phyloP scores from a whole-genome alignment of 176 grass and related monocot species.

The Dactylis glomerata region DNA sequence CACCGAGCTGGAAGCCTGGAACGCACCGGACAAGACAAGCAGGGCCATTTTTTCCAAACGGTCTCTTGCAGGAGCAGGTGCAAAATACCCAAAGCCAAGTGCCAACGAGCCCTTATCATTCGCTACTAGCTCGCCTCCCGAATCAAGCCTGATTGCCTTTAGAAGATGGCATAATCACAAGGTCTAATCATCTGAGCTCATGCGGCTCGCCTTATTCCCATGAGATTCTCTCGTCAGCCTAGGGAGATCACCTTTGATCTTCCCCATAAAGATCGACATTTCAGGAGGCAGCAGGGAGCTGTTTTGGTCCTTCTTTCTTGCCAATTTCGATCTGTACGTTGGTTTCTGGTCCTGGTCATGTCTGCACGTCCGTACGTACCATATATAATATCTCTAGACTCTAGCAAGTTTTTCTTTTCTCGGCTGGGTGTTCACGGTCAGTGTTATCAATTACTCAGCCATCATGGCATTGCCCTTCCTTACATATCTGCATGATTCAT shows the following conservation, averaged over 20 bases:
- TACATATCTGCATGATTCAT: too few species aligned
- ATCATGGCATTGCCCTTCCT: too few species aligned
- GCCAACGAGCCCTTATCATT: constrained; percentile 43
- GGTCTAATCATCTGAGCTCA: background rate
- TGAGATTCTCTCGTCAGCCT: constrained; percentile 27
- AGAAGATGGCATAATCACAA: constrained; percentile 24
- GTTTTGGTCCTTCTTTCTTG: background rate
- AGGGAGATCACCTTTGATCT: constrained; percentile 36
- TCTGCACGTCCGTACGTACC: constrained; percentile 11
- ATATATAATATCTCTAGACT: background rate
- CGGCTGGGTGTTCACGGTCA: background rate
- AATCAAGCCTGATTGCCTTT: background rate
- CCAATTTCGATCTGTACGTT: background rate
- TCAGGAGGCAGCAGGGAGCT: background rate
- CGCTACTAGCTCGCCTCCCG: background rate
- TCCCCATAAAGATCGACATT: constrained; percentile 30
- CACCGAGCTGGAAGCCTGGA: constrained; percentile 40
- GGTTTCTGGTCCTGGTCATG: background rate
- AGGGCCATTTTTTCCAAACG: constrained; percentile 16
- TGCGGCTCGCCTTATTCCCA: constrained; percentile 1
- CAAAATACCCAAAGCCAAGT: background rate
- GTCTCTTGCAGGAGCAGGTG: constrained; percentile 20
- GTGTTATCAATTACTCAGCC: too few species aligned
- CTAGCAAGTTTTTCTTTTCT: too few species aligned
- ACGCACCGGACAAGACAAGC: constrained; percentile 7